phyloP scores from a whole-genome alignment of 176 grass and related monocot genomes.

The Hsuehochloa calcarea region DNA sequence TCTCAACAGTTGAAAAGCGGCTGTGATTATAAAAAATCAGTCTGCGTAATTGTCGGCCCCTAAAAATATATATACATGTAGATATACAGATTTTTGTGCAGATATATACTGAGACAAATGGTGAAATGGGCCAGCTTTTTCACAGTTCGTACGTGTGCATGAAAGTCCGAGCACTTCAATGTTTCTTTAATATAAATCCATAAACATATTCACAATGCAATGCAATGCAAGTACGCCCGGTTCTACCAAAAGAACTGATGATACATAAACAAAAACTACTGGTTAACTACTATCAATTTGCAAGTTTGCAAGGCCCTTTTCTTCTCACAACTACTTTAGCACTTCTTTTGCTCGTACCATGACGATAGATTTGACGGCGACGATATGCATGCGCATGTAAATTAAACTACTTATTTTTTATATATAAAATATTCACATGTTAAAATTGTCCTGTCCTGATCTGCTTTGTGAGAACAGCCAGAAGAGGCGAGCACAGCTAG shows the following conservation, averaged over 20 bases:
- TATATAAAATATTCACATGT: not conserved
- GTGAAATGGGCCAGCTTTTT: not conserved
- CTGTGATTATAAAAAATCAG: too few species aligned
- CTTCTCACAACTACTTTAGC: not conserved
- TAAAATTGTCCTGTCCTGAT: not conserved
- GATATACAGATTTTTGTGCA: not conserved
- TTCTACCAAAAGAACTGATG: too few species aligned
- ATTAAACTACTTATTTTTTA: not conserved
- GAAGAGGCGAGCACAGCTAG: not conserved
- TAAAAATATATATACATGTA: not conserved
- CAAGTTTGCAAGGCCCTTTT: too few species aligned
- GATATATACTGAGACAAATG: not conserved
- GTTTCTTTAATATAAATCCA: not conserved
- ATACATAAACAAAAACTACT: not conserved
- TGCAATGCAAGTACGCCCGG: not conserved
- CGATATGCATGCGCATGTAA: not conserved
- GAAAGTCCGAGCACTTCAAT: not conserved
- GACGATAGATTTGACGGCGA: not conserved
- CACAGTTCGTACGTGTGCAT: not conserved
- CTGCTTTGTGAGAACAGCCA: not conserved
- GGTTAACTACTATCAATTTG: too few species aligned
- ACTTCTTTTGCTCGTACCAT: slow-evolving; percentile 3
- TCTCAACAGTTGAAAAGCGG: too few species aligned
- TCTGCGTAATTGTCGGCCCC: too few species aligned
- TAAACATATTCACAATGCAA: not conserved